A percentile compares a stretch with the other conserved stretches of the same genome.
phyloP scores from a whole-genome alignment of 139 green algal species.

The Ettlia oleoabundans region DNA sequence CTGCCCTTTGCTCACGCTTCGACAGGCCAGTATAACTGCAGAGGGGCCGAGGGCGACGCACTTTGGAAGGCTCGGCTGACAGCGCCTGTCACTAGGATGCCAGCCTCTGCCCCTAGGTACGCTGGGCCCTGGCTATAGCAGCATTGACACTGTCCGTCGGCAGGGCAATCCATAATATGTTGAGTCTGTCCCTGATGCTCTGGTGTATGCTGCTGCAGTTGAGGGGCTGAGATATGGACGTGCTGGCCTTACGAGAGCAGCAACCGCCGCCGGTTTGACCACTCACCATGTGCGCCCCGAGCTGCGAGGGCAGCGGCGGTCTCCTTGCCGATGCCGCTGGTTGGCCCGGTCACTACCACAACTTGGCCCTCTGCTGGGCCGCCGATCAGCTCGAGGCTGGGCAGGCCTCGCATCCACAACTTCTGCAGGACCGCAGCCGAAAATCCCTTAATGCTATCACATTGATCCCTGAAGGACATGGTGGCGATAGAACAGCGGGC shows the following conservation, averaged over 20 bases:
- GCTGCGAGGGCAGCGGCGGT: constrained; percentile 68
- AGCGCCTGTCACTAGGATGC: background rate
- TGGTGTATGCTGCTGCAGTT: background rate
- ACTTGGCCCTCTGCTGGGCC: constrained; percentile 58
- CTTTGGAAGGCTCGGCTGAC: background rate
- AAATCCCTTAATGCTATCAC: too few relatives aligned
- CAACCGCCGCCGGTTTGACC: background rate
- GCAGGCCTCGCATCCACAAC: constrained; percentile 60
- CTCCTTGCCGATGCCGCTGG: constrained; percentile 81
- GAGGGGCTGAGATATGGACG: too few relatives aligned
- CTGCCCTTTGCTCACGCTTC: constrained; percentile 56
- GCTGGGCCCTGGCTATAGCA: too few relatives aligned
- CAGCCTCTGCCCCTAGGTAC: too few relatives aligned
- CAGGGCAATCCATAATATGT: too few relatives aligned
- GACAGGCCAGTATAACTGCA: constrained; percentile 82
- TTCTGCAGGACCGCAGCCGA: too few relatives aligned
- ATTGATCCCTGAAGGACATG: too few relatives aligned
- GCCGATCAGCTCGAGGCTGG: constrained; percentile 57
- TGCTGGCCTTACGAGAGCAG: too few relatives aligned
- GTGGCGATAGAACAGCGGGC: background rate
- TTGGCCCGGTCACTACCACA: constrained; percentile 81
- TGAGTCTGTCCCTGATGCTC: too few relatives aligned
- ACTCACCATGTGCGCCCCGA: constrained; percentile 64
- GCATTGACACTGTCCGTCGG: too few relatives aligned
- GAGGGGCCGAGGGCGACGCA: background rate